Percentiles rank a stretch among this genome's conserved stretches.
These are phyloP conservation scores for Spiraea crenata DNA, from an alignment of 331 rosid genomes.

Conservation along the genomic window DNA sequence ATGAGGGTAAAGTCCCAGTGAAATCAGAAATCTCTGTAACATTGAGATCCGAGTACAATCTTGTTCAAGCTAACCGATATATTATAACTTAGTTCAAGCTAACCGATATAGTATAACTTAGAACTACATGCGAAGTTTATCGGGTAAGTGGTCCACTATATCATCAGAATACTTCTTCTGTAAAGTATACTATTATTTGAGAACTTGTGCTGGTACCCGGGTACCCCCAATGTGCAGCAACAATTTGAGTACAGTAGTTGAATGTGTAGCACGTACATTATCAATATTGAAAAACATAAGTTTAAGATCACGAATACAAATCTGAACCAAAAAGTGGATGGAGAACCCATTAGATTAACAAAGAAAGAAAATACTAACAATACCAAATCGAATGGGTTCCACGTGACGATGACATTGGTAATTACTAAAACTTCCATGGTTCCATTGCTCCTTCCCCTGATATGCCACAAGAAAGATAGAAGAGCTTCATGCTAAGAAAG, in stretches of 20 bases:
- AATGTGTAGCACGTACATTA: not conserved
- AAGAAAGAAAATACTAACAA: not conserved
- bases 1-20: not conserved
- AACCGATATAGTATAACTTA: too few species aligned
- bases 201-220: not conserved
- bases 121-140: too few species aligned
- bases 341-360: not conserved
- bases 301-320: not conserved
- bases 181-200: too few species aligned
- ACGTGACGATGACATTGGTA: not conserved
- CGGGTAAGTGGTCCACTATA: too few species aligned
- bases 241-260: not conserved
- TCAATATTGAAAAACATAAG: not conserved
- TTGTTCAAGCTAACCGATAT: not conserved
- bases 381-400: not conserved
- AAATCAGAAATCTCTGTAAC: not conserved
- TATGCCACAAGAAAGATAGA: slow-evolving; percentile 1
- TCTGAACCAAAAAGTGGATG: not conserved
- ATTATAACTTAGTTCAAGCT: too few species aligned
- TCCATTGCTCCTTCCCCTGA: slow-evolving; percentile 11
- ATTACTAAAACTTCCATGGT: not conserved
- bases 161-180: too few species aligned
- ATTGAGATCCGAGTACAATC: not conserved
- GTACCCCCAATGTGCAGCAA: not conserved
- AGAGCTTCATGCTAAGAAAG: not conserved